phyloP scores from a whole-genome alignment of 305 asterid genomes.

The Solanum aculeatissimum region DNA sequence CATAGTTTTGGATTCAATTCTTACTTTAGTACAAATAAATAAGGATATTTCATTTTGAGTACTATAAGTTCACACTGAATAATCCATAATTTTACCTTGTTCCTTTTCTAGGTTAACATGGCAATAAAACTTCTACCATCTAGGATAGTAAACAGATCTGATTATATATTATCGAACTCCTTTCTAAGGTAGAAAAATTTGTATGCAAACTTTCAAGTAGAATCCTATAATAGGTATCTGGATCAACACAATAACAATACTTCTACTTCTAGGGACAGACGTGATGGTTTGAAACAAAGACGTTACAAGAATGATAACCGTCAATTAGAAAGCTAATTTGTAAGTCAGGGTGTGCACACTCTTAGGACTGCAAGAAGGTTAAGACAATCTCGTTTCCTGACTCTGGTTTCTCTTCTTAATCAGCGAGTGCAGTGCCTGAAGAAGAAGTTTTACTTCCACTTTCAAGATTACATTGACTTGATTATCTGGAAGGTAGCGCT shows the following conservation, averaged over 20 bases:
- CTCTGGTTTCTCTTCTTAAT: constrained; percentile 8
- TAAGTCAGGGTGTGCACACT: background rate
- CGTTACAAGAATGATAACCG: background rate
- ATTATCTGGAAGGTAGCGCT: constrained; percentile 80
- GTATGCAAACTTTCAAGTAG: background rate
- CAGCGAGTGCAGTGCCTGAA: constrained; percentile 97
- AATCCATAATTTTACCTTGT: background rate
- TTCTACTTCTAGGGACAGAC: background rate
- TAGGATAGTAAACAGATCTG: background rate
- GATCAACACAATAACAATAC: background rate
- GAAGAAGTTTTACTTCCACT: constrained; percentile 93
- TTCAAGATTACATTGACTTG: constrained; percentile 93
- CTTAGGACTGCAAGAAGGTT: background rate
- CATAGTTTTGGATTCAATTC: background rate
- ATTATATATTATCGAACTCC: background rate
- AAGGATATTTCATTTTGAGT: background rate
- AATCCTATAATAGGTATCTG: background rate
- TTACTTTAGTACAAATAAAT: background rate
- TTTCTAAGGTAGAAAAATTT: background rate
- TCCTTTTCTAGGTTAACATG: background rate
- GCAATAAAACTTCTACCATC: background rate
- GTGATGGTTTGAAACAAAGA: background rate
- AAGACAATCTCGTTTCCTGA: background rate
- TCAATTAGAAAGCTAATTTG: background rate
- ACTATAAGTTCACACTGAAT: background rate